Conservation (phyloP, 169 alveolate genomes). For the Plasmodium sp. region DNA sequence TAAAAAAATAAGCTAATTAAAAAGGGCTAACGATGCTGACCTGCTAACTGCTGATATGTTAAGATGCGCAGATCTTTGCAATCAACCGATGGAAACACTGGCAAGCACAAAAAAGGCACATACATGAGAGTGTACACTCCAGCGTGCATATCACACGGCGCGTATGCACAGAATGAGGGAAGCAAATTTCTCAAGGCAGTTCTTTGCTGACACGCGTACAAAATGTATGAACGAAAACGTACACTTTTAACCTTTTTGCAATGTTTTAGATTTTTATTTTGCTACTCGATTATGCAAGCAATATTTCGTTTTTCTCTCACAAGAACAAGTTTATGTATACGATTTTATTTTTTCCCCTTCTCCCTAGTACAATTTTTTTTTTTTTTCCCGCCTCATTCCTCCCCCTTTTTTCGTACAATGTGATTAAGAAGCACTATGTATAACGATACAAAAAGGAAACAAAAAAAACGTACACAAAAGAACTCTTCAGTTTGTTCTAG, state of each 20-base stretch:
- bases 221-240: background rate
- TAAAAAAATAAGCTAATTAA: background rate
- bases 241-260: background rate
- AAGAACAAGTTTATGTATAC: background rate
- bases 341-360: background rate
- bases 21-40: background rate
- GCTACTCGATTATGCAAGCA: background rate
- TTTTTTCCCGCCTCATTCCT: background rate
- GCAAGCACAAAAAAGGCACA: background rate
- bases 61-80: background rate
- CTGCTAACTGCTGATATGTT: background rate
- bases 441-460: background rate
- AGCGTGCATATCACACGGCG: background rate
- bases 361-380: background rate
- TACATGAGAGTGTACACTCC: background rate
- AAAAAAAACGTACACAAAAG: conserved; percentile 3
- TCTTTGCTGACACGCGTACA: background rate
- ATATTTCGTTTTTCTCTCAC: background rate
- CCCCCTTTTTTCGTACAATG: background rate
- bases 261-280: background rate
- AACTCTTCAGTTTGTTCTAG: conserved; percentile 8
- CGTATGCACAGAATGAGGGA: background rate
- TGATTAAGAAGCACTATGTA: conserved; percentile 7
- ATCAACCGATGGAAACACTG: background rate
- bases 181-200: background rate